A percentile compares a stretch with the other conserved stretches of the same genome.
phyloP scores from a whole-genome alignment of 768 basidiomycete species.

The Tylopilus cervinicoccineus region DNA sequence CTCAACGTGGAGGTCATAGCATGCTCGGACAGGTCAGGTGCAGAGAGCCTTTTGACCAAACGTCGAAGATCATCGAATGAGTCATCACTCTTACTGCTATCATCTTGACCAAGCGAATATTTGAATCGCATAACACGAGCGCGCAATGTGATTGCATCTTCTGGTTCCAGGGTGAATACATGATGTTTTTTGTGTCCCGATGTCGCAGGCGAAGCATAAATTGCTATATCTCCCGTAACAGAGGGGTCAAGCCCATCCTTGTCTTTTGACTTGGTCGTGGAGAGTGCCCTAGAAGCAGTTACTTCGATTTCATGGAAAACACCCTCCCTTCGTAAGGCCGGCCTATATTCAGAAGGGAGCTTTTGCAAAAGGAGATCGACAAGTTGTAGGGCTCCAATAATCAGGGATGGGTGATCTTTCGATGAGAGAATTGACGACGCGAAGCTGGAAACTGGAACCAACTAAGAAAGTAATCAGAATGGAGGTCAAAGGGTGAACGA shows the following conservation, averaged over 20 bases:
- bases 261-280: slow-evolving; percentile 50
- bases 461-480: slow-evolving; percentile 41
- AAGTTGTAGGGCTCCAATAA: slow-evolving; percentile 87
- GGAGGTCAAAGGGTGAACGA: slow-evolving; percentile 1
- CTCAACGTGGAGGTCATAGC: slow-evolving; percentile 58
- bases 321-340: slow-evolving; percentile 90
- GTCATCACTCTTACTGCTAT: slow-evolving; percentile 50
- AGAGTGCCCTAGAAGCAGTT: slow-evolving; percentile 61
- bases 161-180: slow-evolving; percentile 70
- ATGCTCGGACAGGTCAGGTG: slow-evolving; percentile 54
- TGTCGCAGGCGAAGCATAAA: slow-evolving; percentile 42
- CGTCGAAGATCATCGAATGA: slow-evolving; percentile 60
- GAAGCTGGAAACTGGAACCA: slow-evolving; percentile 93
- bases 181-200: slow-evolving; percentile 69
- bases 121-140: slow-evolving; percentile 87
- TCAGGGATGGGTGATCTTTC: slow-evolving; percentile 82
- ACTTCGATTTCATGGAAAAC: slow-evolving; percentile 92
- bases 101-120: slow-evolving; percentile 57
- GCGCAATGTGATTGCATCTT: slow-evolving; percentile 91
- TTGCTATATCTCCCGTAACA: slow-evolving; percentile 33
- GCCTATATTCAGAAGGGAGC: slow-evolving; percentile 78
- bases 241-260: slow-evolving; percentile 33
- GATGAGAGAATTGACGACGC: slow-evolving; percentile 91
- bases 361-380: slow-evolving; percentile 88
- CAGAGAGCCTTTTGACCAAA: slow-evolving; percentile 63